Evolutionary conservation across 208 protist species (phyloP), one percentile per base, ranked within the genome.

Genomic region (Leishmania guyanensis): DNA sequence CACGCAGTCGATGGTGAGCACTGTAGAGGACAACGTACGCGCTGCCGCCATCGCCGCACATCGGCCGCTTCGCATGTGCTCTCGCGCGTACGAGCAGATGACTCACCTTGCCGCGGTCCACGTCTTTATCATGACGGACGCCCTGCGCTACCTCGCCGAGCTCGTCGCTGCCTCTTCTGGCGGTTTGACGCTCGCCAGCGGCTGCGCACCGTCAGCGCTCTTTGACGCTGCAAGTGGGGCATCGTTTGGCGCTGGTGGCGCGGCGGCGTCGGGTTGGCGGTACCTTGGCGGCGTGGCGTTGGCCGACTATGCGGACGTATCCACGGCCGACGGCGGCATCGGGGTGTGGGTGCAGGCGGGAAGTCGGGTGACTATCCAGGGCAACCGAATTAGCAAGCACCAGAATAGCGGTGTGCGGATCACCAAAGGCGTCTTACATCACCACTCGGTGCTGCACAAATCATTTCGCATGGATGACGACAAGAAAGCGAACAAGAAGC

Each of bases 311-410:
- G 86, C 90, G n/a, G 83, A 86, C 20, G 74, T 92, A 10, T 93
- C 88, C 84, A 86, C 84, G 0, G 85, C 91, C 1, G 91, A 97
- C 77, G 94, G 94, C 43, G 94, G 94, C 29, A 82, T 97, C 14
- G 94, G 94, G 10, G 92, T 89, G 29, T 97, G 93, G 93, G 70
- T 96, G 12, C 90, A 91, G 71, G 80, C 87, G 12, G 93, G 90
- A 56, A 94, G 90, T 62, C 88, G 88, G 77, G 90, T 90, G 3
- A 88, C 88, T 16, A 53, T 97, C 9, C 68, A 64, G 5, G 84
- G 78, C 22, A 95, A 89, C 83, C 53, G 79, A 53, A 90, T 97
- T 20, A 81, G 87, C 66, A 75, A 77, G 2, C 85, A 97, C 79
- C 73, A 65, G 26, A 89, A 95, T 77, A 56, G 87, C n/a, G 94